phyloP scores from a whole-genome alignment of 2,329 filamentous ascomycete genomes.

The Ilyonectria mors-panacis region DNA sequence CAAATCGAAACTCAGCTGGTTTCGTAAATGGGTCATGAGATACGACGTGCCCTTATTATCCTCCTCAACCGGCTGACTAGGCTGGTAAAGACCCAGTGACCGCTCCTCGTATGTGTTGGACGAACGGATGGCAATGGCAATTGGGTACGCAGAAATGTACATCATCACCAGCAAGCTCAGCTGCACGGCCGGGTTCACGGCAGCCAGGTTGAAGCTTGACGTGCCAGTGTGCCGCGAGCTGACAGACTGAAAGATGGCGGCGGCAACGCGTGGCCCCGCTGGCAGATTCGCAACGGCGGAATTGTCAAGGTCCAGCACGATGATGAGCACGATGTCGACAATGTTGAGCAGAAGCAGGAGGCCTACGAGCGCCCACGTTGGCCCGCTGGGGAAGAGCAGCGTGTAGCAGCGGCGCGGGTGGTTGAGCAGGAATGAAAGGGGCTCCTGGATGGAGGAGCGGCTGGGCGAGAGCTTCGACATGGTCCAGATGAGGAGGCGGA shows the following conservation, averaged over 20 bases:
- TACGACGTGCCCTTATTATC: slow-evolving; percentile 50
- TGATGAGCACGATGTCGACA: slow-evolving; percentile 69
- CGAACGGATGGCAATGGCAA: slow-evolving; percentile 73
- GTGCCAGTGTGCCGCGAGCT: slow-evolving; percentile 64
- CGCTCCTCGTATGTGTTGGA: slow-evolving; percentile 75
- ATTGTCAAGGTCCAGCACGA: slow-evolving; percentile 67
- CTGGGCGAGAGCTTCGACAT: slow-evolving; percentile 63
- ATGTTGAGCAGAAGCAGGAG: slow-evolving; percentile 67
- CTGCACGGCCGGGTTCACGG: slow-evolving; percentile 68
- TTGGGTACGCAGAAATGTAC: slow-evolving; percentile 75
- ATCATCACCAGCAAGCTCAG: slow-evolving; percentile 75
- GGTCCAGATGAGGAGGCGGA: slow-evolving; percentile 71
- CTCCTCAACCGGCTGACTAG: slow-evolving; percentile 45
- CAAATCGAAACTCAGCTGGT: slow-evolving; percentile 59
- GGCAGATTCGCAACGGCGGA: slow-evolving; percentile 62
- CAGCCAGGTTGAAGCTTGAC: slow-evolving; percentile 65
- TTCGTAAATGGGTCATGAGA: slow-evolving; percentile 53
- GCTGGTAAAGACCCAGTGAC: slow-evolving; percentile 70
- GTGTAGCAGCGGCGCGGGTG: slow-evolving; percentile 76
- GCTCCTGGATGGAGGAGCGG: slow-evolving; percentile 56
- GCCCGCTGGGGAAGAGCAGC: slow-evolving; percentile 71
- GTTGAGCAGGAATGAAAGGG: slow-evolving; percentile 71
- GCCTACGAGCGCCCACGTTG: slow-evolving; percentile 71
- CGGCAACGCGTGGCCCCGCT: slow-evolving; percentile 63
- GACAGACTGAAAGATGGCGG: slow-evolving; percentile 71